Evolutionary conservation across 257 asterid genomes (phyloP).

Genomic region (Solanum neorickii): DNA sequence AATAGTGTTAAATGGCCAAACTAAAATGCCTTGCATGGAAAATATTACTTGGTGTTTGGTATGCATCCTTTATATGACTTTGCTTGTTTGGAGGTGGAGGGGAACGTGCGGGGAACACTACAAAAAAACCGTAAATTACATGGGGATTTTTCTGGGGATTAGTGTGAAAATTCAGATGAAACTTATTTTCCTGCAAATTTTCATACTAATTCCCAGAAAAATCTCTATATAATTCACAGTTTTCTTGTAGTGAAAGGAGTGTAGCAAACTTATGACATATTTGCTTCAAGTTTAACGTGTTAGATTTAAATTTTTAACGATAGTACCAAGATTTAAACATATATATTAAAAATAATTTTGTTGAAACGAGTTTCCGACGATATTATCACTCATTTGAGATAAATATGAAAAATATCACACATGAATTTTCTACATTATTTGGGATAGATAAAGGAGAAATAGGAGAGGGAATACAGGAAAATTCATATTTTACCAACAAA

Average conservation of each 20-base stretch:
- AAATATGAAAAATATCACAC: background rate
- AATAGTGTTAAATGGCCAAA: background rate
- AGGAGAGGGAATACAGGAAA: background rate
- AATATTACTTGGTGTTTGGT: background rate
- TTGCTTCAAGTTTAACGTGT: background rate
- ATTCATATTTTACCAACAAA: background rate
- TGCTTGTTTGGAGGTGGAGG: background rate
- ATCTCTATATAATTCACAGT: too few relatives aligned
- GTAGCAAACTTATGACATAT: background rate
- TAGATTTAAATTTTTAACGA: background rate
- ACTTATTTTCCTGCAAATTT: too few relatives aligned
- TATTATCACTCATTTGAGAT: background rate
- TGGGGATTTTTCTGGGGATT: too few relatives aligned
- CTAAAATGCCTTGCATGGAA: background rate
- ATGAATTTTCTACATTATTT: background rate
- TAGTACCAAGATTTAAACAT: too few relatives aligned
- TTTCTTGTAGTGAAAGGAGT: too few relatives aligned
- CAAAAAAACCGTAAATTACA: too few relatives aligned
- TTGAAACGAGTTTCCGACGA: too few relatives aligned
- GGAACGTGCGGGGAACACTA: background rate
- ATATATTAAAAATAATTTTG: too few relatives aligned
- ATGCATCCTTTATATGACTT: background rate
- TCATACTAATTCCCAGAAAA: too few relatives aligned
- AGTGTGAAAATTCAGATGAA: too few relatives aligned
- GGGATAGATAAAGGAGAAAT: background rate